Conservation (phyloP, 2,329 filamentous ascomycete species). For the Cercospora zeina region DNA sequence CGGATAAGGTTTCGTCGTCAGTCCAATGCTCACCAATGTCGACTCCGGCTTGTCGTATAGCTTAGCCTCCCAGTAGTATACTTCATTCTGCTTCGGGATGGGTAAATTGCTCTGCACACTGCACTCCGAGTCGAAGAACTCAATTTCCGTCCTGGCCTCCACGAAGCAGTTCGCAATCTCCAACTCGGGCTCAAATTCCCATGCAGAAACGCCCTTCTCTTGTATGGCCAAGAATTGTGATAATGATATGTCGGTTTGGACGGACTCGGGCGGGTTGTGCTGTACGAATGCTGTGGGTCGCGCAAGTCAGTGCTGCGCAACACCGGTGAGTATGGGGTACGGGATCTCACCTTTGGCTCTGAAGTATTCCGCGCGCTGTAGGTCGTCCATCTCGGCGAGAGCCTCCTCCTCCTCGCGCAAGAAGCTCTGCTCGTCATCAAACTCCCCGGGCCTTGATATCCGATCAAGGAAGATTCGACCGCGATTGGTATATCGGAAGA, state of each 20-base stretch:
- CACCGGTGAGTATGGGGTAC: background rate
- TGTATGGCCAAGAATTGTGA: conserved; percentile 98
- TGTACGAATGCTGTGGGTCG: conserved; percentile 75
- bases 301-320: conserved; percentile 30
- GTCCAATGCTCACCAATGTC: conserved; percentile 83
- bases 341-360: conserved; percentile 78
- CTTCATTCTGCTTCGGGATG: conserved; percentile 97
- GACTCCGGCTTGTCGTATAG: conserved; percentile 95
- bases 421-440: conserved; percentile 96
- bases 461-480: conserved; percentile 92
- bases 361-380: conserved; percentile 85
- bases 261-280: conserved; percentile 89
- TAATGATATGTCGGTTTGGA: conserved; percentile 94
- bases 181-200: conserved; percentile 98
- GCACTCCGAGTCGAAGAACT: conserved; percentile 98
- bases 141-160: conserved; percentile 91
- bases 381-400: conserved; percentile 91
- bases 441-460: conserved; percentile 90
- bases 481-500: conserved; percentile 85
- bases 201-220: conserved; percentile 98
- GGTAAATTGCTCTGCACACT: conserved; percentile 96
- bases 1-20: conserved; percentile 96
- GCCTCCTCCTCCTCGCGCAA: conserved; percentile 91
- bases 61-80: conserved; percentile 99
- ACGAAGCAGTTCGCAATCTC: conserved; percentile 99